phyloP scores from a whole-genome alignment of 2,329 filamentous ascomycete species.

The Metarhizium brunneum region DNA sequence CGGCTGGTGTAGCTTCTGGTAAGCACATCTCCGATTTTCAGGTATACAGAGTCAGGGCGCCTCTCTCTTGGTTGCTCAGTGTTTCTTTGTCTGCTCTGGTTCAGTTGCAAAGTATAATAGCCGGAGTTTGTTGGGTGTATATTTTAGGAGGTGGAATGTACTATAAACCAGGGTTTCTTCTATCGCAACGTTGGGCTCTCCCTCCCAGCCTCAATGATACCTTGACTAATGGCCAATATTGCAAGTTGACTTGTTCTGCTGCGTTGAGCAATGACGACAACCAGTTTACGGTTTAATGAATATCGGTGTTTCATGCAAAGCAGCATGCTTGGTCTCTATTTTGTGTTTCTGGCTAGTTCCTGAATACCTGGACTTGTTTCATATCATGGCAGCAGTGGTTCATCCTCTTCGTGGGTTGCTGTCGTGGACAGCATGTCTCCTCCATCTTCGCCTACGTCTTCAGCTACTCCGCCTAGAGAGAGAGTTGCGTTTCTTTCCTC shows the following conservation, averaged over 20 bases:
- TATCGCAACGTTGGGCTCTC: background rate
- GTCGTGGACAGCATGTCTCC: background rate
- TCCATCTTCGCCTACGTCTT: background rate
- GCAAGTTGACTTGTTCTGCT: background rate
- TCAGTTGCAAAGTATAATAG: background rate
- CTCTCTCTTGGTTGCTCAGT: background rate
- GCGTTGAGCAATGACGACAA: background rate
- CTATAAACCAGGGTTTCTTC: background rate
- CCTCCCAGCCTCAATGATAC: conserved; percentile 1
- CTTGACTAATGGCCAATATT: background rate
- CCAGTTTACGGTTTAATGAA: background rate
- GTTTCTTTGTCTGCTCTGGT: background rate
- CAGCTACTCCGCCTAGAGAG: background rate
- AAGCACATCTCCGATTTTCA: conserved; percentile 10
- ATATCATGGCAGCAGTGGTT: conserved; percentile 2
- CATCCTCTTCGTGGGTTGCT: conserved; percentile 3
- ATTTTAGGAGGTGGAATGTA: background rate
- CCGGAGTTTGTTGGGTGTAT: conserved; percentile 2
- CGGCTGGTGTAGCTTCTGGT: conserved; percentile 99
- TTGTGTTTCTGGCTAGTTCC: background rate
- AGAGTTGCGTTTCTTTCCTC: background rate
- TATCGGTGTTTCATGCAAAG: background rate
- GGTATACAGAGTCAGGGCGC: background rate
- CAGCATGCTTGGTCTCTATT: background rate
- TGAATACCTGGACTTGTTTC: background rate